Evolutionary conservation across 345 rosid species (phyloP).

Genomic region (Isatis tinctoria): DNA sequence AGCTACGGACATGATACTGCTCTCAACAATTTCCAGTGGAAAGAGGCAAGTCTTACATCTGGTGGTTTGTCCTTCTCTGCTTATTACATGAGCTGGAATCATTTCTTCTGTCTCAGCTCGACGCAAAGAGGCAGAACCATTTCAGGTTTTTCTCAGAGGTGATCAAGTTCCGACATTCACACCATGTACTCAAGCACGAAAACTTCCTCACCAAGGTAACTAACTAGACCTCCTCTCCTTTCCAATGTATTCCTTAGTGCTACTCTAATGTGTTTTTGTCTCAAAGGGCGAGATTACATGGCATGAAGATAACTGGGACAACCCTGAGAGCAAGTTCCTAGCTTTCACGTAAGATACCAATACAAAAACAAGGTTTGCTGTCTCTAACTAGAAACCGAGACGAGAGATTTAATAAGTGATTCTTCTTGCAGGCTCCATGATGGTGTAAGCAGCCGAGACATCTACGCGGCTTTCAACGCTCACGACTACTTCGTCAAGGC

Average conservation of each 20-base stretch:
- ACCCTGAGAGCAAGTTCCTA: slow-evolving; percentile 81
- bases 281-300: slow-evolving; percentile 81
- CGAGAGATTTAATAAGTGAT: neutral
- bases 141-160: slow-evolving; percentile 83
- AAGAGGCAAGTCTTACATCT: slow-evolving; percentile 39
- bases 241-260: neutral
- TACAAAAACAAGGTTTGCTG: neutral
- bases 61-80: neutral
- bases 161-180: slow-evolving; percentile 58
- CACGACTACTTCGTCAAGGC: slow-evolving; percentile 62
- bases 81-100: neutral
- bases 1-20: slow-evolving; percentile 88
- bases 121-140: slow-evolving; percentile 45
- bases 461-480: slow-evolving; percentile 77
- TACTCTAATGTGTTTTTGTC: slow-evolving; percentile 6
- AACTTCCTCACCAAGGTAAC: slow-evolving; percentile 65
- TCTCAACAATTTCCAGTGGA: slow-evolving; percentile 86
- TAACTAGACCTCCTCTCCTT: neutral
- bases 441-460: slow-evolving; percentile 40
- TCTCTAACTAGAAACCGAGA: neutral
- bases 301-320: slow-evolving; percentile 94
- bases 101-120: slow-evolving; percentile 43
- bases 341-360: slow-evolving; percentile 73
- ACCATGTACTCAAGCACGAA: slow-evolving; percentile 44
- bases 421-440: slow-evolving; percentile 67